Percentiles rank a stretch among this genome's conserved stretches.
Evolutionary conservation across 1,284 basidiomycete species (phyloP).

Genomic region (Rhodotorula sp.): DNA sequence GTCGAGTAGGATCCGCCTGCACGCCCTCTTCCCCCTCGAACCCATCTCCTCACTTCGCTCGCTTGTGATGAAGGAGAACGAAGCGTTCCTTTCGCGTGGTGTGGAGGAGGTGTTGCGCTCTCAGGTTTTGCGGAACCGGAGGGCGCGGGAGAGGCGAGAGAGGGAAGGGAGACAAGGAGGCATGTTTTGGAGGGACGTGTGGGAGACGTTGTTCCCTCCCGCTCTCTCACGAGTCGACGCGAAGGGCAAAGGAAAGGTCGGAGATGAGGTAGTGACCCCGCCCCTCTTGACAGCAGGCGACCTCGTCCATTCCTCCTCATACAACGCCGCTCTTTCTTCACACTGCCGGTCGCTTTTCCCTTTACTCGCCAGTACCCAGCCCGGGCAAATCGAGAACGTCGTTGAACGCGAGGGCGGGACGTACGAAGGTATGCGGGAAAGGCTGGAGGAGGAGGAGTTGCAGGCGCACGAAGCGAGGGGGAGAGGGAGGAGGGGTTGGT

Average conservation of each 20-base stretch:
- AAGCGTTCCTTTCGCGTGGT: constrained; percentile 9
- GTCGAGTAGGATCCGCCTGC: constrained; percentile 16
- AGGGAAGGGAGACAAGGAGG: not conserved
- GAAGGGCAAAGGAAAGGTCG: not conserved
- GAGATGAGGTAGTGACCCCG: no score
- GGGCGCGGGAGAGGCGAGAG: not conserved
- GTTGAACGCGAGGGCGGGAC: constrained; percentile 1
- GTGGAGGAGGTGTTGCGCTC: constrained; percentile 2
- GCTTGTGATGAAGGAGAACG: not conserved
- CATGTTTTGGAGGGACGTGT: not conserved
- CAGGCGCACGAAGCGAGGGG: not conserved
- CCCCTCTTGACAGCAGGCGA: constrained; percentile 9
- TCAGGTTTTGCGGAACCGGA: not conserved
- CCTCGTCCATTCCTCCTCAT: constrained; percentile 11
- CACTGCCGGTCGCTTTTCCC: constrained; percentile 7
- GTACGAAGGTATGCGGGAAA: constrained; percentile 3
- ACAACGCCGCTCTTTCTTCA: not conserved
- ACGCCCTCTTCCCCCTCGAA: constrained; percentile 23
- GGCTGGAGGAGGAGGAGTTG: not conserved
- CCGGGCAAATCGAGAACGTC: not conserved
- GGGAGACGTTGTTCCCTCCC: not conserved
- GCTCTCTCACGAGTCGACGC: no score
- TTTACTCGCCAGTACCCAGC: not conserved
- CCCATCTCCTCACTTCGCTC: constrained; percentile 13
- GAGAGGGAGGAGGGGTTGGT: not conserved